Conservation (phyloP, 208 protist genomes). For the Acanthamoeba lugdunensis region DNA sequence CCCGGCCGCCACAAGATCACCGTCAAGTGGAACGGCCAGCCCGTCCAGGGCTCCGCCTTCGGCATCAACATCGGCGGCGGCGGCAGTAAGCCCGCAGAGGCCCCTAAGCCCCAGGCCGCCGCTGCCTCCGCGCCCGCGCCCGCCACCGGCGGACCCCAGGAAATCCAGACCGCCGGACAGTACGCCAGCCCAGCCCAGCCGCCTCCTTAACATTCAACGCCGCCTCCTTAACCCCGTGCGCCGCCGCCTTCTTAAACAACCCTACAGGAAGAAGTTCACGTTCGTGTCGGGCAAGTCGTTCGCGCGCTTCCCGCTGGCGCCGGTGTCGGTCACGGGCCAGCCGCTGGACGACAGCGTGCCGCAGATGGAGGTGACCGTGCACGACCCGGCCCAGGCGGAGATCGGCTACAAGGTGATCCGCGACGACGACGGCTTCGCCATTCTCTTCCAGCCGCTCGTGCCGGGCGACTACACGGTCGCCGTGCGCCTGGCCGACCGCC, state of each 20-base stretch:
- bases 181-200: background rate
- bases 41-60: constrained; percentile 75
- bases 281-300: constrained; percentile 57
- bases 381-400: constrained; percentile 71
- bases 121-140: constrained; percentile 60
- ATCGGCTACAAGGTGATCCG: constrained; percentile 72
- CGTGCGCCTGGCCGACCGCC: constrained; percentile 75
- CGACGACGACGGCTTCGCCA: constrained; percentile 77
- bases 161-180: constrained; percentile 13
- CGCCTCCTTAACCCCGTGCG: background rate
- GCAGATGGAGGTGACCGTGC: constrained; percentile 75
- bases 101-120: background rate
- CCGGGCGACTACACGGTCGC: constrained; percentile 77
- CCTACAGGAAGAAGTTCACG: constrained; percentile 35
- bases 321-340: background rate
- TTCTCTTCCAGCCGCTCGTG: constrained; percentile 75
- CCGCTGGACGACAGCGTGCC: constrained; percentile 67
- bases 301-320: constrained; percentile 47
- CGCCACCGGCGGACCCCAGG: background rate
- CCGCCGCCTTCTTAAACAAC: no score
- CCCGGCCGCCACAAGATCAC: constrained; percentile 52
- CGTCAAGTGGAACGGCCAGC: constrained; percentile 58
- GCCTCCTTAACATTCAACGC: background rate
- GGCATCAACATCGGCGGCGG: constrained; percentile 72
- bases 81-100: constrained; percentile 11